Evolutionary conservation across 2,329 filamentous ascomycete species (phyloP).

Genomic region (Blastomyces parvus): DNA sequence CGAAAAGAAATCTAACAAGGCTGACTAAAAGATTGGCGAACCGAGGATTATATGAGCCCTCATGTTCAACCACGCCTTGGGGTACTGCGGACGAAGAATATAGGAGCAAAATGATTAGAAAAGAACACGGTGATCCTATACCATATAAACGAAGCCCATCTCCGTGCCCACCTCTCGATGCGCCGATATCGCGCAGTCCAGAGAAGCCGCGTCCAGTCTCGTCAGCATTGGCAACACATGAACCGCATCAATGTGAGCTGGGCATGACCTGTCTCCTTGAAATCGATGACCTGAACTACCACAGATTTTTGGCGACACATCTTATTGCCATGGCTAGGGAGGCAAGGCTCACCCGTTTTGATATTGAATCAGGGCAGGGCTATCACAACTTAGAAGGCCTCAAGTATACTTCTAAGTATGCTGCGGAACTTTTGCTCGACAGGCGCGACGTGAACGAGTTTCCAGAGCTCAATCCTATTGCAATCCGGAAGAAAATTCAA

Average conservation of each 20-base stretch:
- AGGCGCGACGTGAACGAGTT: neutral
- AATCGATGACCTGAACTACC: constrained; percentile 4
- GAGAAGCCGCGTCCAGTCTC: neutral
- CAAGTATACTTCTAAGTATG: neutral
- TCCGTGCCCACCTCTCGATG: neutral
- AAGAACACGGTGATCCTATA: neutral
- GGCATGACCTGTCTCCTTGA: constrained; percentile 1
- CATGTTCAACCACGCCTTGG: neutral
- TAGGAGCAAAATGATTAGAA: neutral
- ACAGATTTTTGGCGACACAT: constrained; percentile 4
- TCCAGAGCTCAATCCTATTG: neutral
- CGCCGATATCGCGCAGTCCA: neutral
- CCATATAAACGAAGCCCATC: neutral
- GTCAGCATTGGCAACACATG: neutral
- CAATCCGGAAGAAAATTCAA: neutral
- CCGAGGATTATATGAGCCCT: neutral
- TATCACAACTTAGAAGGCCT: neutral
- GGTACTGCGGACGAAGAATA: neutral
- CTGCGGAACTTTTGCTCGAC: neutral
- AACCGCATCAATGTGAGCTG: constrained; percentile 1
- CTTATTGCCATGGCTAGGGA: neutral
- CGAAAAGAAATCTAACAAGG: neutral
- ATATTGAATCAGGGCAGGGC: neutral
- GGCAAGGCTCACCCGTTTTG: neutral
- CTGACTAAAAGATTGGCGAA: neutral